Percentiles rank a stretch among this genome's conserved stretches.
phyloP scores from a whole-genome alignment of 176 grass and related monocot species.

The Typha latifolia region DNA sequence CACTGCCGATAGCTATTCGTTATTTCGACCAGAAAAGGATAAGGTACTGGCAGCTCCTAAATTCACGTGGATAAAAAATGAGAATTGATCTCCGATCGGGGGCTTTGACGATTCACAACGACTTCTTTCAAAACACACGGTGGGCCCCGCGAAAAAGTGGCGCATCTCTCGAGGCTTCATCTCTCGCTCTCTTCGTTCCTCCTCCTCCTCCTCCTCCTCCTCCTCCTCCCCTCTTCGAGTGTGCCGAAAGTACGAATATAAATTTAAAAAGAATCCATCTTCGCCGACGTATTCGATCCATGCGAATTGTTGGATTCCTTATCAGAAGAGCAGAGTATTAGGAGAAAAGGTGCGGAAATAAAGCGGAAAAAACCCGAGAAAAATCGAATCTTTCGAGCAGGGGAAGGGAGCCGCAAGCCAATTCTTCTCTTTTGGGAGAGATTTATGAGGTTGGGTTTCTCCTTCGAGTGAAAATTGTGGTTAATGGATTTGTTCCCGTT shows the following conservation, averaged over 20 bases:
- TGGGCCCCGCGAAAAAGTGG: too few relatives aligned
- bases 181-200: neutral
- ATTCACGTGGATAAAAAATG: too few relatives aligned
- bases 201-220: neutral
- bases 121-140: neutral
- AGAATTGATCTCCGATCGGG: too few relatives aligned
- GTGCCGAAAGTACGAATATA: constrained; percentile 7
- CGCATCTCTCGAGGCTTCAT: neutral
- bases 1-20: too few relatives aligned
- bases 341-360: neutral
- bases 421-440: neutral
- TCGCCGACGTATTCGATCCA: neutral
- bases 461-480: too few relatives aligned
- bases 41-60: too few relatives aligned
- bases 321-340: neutral
- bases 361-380: neutral
- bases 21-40: too few relatives aligned
- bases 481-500: neutral
- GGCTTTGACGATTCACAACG: too few relatives aligned
- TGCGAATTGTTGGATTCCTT: too few relatives aligned
- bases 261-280: constrained; percentile 13
- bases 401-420: too few relatives aligned
- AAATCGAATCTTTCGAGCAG: neutral
- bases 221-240: constrained; percentile 14
- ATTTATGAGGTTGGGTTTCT: constrained; percentile 1